Evolutionary conservation across 2,329 filamentous ascomycete species (phyloP), one percentile per base, ranked within the genome.

Genomic region (Eutypella sp.): DNA sequence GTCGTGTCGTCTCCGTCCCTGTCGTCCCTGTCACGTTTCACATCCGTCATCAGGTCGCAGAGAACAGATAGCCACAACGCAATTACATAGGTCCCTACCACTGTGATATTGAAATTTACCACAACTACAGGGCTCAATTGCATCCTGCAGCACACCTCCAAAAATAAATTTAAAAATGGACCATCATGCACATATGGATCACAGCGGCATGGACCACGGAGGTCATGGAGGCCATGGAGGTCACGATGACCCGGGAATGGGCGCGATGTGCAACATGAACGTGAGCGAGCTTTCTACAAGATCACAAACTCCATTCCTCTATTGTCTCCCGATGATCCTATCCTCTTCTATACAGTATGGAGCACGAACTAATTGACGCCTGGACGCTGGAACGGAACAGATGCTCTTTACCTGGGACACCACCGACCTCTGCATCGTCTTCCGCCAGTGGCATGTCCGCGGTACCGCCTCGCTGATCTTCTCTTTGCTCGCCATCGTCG

Each of bases 351-450:
- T 39, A 20, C 46, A 33, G 37, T n/a, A 38, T 37, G 7, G 31
- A 22, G 22, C 39, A 38, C 49, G 39, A 41, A 50, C 50, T 49
- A 50, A 48, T 34, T 49, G 42, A 33, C 44, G 43, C 44, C 6
- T 7, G 40, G 19, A 15, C 18, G 45, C 22, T 34, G 23, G n/a
- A 31, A 22, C 31, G 40, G 40, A 42, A 18, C 57, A 96, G 90
- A 97, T 96, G 92, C 82, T 97, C 56, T 99, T 99, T 74, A 97
- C 90, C 50, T 99, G 92, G 92, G 82, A 90, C 66, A 92, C 91
- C 3, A 81, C 77, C 46, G 87, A 97, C 70, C 88, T 99, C 54
- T 99, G 93, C 78, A 95, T 99, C 68, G 81, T 99, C 67, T 99
- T 97, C 76, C 79, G 78, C 58, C 82, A 84, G 69, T 99, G 93